Conservation (phyloP, 495 filamentous ascomycete genomes). For the Viridothelium virens region DNA sequence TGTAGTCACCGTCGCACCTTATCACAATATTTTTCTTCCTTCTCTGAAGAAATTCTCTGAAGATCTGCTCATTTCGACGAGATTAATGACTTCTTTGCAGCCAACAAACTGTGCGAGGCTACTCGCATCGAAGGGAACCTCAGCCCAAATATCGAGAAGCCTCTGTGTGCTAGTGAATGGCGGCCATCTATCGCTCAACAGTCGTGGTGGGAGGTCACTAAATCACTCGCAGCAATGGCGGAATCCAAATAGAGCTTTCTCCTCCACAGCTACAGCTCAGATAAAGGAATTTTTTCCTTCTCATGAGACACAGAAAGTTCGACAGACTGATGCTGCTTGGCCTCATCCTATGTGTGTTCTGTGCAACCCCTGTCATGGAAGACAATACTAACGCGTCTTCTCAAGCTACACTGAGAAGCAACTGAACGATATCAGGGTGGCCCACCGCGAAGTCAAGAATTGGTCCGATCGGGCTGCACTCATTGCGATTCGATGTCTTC, state of each 20-base stretch:
- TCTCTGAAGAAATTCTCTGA: neutral
- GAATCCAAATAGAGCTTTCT: neutral
- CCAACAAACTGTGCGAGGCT: slow-evolving; percentile 7
- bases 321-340: slow-evolving; percentile 50
- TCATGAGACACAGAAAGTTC: slow-evolving; percentile 5
- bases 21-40: neutral
- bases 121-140: neutral
- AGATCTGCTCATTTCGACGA: neutral
- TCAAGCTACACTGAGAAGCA: slow-evolving; percentile 53
- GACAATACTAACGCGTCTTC: slow-evolving; percentile 1
- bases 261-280: neutral
- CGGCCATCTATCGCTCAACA: neutral
- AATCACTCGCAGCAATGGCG: neutral
- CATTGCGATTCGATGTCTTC: slow-evolving; percentile 51
- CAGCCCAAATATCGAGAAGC: neutral
- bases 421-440: slow-evolving; percentile 54
- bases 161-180: neutral
- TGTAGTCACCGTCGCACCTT: neutral
- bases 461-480: slow-evolving; percentile 65
- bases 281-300: slow-evolving; percentile 7
- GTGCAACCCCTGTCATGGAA: neutral
- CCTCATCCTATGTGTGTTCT: slow-evolving; percentile 53
- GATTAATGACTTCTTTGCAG: neutral
- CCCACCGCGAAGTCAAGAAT: slow-evolving; percentile 58
- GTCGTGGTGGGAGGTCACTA: neutral